Evolutionary conservation across 257 asterid genomes (phyloP), one percentile per base, ranked within the genome.

Genomic region (Hygrophila difformis): DNA sequence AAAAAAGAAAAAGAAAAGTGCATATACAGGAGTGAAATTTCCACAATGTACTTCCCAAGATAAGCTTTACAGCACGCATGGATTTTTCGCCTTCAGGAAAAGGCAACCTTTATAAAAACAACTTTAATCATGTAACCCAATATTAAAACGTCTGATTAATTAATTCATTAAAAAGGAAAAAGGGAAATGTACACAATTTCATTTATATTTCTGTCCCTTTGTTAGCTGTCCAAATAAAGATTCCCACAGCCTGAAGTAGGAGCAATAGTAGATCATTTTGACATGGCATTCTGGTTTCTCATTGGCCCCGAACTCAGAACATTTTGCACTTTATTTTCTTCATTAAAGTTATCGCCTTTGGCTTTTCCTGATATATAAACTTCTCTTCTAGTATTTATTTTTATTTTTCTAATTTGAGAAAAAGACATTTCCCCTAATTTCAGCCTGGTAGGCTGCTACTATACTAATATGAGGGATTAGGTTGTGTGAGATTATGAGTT

Each of bases 291-390:
- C 40, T 44, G 26, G 64, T 16, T 57, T 47, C 23, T 47, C 53
- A 64, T 64, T 64, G 70, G 70, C 23, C 42, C 7, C 6, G 21
- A 57, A 58, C 65, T 63, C 35, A 47, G n/a, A 41, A 42, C 23
- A 2, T 50, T 42, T 59, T 31, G 40, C 57, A 49, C 35, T 19
- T 59, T n/a, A n/a, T n/a, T n/a, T n/a, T n/a, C n/a, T 51, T 37
- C 2, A 2, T 2, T 24, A 24, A 59, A 49, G 39, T 58, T 23
- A 10, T 38, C 21, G 49, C 55, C 38, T 52, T 47, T 39, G 46
- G 62, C 67, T 53, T 61, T 43, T 54, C 33, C 9, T 46, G 36
- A 23, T 17, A 33, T 34, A n/a, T n/a, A n/a, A n/a, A n/a, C n/a
- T n/a, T n/a, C n/a, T n/a, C n/a, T n/a, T n/a, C n/a, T n/a, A n/a